A percentile compares a stretch with the other conserved stretches of the same genome.
Conservation (phyloP, 1,139 yeast species). For the Kluyveromyces sp. region DNA sequence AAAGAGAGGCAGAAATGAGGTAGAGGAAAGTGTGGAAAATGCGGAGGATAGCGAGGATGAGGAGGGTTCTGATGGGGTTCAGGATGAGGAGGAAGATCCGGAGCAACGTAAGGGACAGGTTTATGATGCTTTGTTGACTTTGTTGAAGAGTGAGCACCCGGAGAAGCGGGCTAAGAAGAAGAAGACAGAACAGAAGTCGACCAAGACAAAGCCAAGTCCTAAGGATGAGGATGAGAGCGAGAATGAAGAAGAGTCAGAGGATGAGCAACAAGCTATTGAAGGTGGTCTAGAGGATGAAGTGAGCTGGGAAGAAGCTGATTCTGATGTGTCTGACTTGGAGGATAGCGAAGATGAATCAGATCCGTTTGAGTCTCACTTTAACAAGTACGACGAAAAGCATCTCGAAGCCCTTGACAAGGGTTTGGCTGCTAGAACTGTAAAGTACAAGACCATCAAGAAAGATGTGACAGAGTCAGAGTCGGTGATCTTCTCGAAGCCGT, state of each 20-base stretch:
- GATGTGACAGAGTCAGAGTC: conserved; percentile 14
- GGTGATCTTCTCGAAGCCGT: conserved; percentile 22
- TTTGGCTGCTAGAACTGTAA: conserved; percentile 15
- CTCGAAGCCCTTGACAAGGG: conserved; percentile 31
- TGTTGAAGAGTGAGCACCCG: conserved; percentile 48
- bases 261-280: conserved; percentile 34
- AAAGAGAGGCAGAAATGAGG: conserved; percentile 5
- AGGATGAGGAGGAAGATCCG: conserved; percentile 13
- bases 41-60: background rate
- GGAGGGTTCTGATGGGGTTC: conserved; percentile 8
- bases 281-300: conserved; percentile 32
- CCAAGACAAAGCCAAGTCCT: conserved; percentile 12
- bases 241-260: conserved; percentile 31
- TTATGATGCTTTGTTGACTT: conserved; percentile 67
- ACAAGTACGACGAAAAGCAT: conserved; percentile 40
- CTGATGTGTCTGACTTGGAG: conserved; percentile 28
- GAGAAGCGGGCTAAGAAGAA: conserved; percentile 24
- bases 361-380: conserved; percentile 75
- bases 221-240: conserved; percentile 23
- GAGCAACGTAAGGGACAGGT: conserved; percentile 40
- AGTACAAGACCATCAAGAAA: conserved; percentile 17
- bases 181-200: conserved; percentile 16
- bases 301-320: conserved; percentile 31
- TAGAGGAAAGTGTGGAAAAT: conserved; percentile 4
- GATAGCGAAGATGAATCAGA: conserved; percentile 37